These are phyloP conservation scores for Serendipita sp. DNA, from an alignment of 768 basidiomycete species.

Conservation along the genomic window DNA sequence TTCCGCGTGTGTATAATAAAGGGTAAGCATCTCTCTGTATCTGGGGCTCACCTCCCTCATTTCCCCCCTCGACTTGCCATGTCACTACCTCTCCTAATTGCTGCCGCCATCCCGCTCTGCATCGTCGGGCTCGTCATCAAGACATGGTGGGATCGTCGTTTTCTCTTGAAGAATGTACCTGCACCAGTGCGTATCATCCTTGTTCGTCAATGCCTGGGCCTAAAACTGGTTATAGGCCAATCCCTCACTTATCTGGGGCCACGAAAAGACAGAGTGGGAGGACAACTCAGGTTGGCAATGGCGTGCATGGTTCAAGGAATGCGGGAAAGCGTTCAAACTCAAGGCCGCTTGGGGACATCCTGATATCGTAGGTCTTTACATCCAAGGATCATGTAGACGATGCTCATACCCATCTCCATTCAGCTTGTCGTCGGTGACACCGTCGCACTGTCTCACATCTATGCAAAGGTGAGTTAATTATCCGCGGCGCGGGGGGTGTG, in stretches of 20 bases:
- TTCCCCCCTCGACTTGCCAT: not conserved
- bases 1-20: not conserved
- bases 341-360: slow-evolving; percentile 24
- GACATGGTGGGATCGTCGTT: not conserved
- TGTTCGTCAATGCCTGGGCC: not conserved
- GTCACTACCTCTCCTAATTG: slow-evolving; percentile 2
- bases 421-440: slow-evolving; percentile 24
- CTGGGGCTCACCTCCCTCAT: not conserved
- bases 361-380: slow-evolving; percentile 20
- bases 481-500: not conserved
- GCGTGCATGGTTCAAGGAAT: slow-evolving; percentile 19
- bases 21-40: not conserved
- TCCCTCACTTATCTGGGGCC: slow-evolving; percentile 19
- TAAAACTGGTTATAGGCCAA: not conserved
- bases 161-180: not conserved
- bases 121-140: not conserved
- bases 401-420: not conserved
- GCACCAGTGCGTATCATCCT: not conserved
- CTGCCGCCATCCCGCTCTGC: not conserved
- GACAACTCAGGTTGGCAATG: slow-evolving; percentile 21
- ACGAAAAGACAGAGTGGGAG: slow-evolving; percentile 22
- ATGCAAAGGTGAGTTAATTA: slow-evolving; percentile 13
- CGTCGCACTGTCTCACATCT: slow-evolving; percentile 24
- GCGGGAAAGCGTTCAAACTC: slow-evolving; percentile 23
- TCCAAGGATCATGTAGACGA: not conserved